Evolutionary conservation across 2,329 filamentous ascomycete species (phyloP).

Genomic region (Plectosphaerella plurivora): DNA sequence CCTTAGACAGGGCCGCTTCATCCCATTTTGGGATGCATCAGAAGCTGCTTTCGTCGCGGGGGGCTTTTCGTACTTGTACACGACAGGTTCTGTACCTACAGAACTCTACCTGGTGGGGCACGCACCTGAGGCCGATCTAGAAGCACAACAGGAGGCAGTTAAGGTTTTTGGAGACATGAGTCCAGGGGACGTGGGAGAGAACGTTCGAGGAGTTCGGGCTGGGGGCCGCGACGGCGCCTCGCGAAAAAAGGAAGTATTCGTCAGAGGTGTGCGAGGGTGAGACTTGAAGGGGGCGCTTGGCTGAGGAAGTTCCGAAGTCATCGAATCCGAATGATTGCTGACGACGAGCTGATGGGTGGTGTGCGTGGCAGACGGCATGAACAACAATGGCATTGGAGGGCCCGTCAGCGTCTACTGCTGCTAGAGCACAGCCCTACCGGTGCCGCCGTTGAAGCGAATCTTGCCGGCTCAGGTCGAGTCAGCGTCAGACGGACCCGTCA

Average conservation of each 20-base stretch:
- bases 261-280: no score
- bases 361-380: not conserved
- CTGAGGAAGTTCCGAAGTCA: no score
- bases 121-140: slow-evolving; percentile 58
- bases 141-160: not conserved
- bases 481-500: no score
- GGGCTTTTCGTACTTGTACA: no score
- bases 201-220: no score
- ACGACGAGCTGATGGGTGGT: not conserved
- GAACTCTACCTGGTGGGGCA: slow-evolving; percentile 20
- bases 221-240: no score
- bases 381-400: not conserved
- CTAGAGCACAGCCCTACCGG: slow-evolving; percentile 2
- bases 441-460: not conserved
- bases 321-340: not conserved
- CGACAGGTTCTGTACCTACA: no score
- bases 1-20: not conserved
- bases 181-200: not conserved
- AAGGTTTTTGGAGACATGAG: not conserved
- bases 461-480: not conserved
- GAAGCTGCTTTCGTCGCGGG: not conserved
- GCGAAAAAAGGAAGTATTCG: no score
- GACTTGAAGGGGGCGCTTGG: no score
- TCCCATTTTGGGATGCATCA: not conserved
- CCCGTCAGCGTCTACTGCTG: no score